Evolutionary conservation across 208 protist genomes (phyloP).

Genomic region (Naegleria gruberi): DNA sequence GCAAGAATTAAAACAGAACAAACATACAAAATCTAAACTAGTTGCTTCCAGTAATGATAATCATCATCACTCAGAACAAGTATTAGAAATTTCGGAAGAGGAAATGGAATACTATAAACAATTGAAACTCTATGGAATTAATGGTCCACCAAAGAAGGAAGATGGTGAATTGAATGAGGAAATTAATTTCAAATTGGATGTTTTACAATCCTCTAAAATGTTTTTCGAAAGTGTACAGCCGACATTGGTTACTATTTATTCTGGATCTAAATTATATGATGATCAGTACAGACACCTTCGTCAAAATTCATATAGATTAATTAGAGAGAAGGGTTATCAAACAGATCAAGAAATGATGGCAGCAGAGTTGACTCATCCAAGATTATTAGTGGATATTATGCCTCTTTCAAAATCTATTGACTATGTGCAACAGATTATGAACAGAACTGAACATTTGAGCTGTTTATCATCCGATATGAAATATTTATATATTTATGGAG

Average conservation of each 20-base stretch:
- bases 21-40: background rate
- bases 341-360: background rate
- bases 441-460: background rate
- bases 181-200: background rate
- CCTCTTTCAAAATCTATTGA: background rate
- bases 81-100: background rate
- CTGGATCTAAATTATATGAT: background rate
- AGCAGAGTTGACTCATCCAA: background rate
- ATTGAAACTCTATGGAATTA: background rate
- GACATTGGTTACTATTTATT: background rate
- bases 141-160: background rate
- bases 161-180: background rate
- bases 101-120: background rate
- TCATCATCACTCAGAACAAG: background rate
- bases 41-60: background rate
- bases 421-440: background rate
- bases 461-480: background rate
- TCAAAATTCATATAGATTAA: background rate
- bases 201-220: background rate
- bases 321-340: background rate
- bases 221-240: background rate
- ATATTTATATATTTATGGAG: conserved; percentile 1
- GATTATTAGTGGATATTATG: background rate
- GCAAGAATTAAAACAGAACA: background rate
- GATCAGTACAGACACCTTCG: background rate